Base-by-base conservation (phyloP, 2,329 filamentous ascomycete species). In the Rhytidhysteron rufulum region DNA sequence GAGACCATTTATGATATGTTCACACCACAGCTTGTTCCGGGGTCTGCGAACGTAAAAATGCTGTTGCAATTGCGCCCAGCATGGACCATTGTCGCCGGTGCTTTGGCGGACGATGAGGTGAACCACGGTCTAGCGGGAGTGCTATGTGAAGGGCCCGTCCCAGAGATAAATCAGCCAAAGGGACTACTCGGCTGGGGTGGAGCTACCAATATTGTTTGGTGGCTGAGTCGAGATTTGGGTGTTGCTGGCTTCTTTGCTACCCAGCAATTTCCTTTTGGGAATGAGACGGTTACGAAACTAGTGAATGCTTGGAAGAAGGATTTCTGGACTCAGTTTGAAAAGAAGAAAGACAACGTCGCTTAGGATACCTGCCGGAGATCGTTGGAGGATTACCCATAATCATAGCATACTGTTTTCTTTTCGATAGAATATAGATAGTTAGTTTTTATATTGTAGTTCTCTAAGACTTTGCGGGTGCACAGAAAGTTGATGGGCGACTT, bases 111-210 rank as follows among this genome's bases (percentile, higher is more conserved):
- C 15, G 32, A 41, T 22, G 32, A 10, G 21, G 35, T 40, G n/a
- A 47, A 50, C 35, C 39, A 50, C 29, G 46, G 46, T 1, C 39
- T 50, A 16, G 46, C 34, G 19, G 48, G 48, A 3, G n/a, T 45
- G 22, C 25, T 47, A 16, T 41, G 40, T n/a, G 22, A 25, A 2
- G 40, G 30, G 13, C 22, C 33, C 5, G 35, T 44, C 7, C 41
- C 37, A 7, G 43, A 45, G 21, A 31, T 41, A 25, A 29, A 19
- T 8, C 41, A 45, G 31, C 43, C 43, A 15, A 39, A 32, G 17
- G 22, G 24, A 8, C 31, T 37, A 18, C 34, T 46, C 21, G 38
- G n/a, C 4, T 49, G 47, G 47, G 39, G 34, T 17, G 47, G 47
- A n/a, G 22, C 41, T 27, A 37, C 44, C 4, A 47, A 49, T 27